These are phyloP conservation scores for Aspergillus sp. DNA, from an alignment of 2,329 filamentous ascomycete genomes.

Conservation along the genomic window DNA sequence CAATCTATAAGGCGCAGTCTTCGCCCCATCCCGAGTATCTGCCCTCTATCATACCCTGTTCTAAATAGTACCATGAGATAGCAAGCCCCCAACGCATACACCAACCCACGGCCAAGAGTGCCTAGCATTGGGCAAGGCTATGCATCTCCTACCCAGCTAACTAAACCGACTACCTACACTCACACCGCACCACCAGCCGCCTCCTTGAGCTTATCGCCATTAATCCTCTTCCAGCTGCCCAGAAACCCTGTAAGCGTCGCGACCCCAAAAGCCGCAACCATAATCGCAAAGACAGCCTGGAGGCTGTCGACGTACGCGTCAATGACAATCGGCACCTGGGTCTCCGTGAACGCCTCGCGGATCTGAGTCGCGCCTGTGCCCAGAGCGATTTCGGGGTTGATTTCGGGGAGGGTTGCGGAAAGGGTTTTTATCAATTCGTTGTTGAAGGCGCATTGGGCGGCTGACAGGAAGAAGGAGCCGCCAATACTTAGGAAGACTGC, in stretches of 20 bases:
- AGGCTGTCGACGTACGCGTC: conserved; percentile 40
- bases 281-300: conserved; percentile 19
- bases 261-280: neutral
- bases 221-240: neutral
- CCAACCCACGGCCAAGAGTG: too few relatives aligned
- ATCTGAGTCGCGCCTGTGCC: conserved; percentile 39
- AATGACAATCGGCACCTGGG: conserved; percentile 21
- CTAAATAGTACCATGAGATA: too few relatives aligned
- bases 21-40: too few relatives aligned
- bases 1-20: too few relatives aligned
- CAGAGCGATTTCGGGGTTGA: conserved; percentile 32
- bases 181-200: conserved; percentile 3
- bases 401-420: conserved; percentile 26
- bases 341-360: conserved; percentile 29
- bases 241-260: neutral
- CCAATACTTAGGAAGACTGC: conserved; percentile 37
- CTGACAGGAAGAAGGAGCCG: conserved; percentile 37
- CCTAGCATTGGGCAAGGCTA: too few relatives aligned
- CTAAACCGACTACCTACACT: too few relatives aligned
- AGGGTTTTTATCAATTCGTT: conserved; percentile 36
- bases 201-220: conserved; percentile 5
- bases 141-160: too few relatives aligned
- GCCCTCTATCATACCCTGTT: too few relatives aligned
- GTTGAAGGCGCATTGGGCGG: conserved; percentile 38
- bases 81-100: too few relatives aligned